These are phyloP conservation scores for Telopea speciosissima DNA, from an alignment of 177 flowering plant species.

Conservation along the genomic window DNA sequence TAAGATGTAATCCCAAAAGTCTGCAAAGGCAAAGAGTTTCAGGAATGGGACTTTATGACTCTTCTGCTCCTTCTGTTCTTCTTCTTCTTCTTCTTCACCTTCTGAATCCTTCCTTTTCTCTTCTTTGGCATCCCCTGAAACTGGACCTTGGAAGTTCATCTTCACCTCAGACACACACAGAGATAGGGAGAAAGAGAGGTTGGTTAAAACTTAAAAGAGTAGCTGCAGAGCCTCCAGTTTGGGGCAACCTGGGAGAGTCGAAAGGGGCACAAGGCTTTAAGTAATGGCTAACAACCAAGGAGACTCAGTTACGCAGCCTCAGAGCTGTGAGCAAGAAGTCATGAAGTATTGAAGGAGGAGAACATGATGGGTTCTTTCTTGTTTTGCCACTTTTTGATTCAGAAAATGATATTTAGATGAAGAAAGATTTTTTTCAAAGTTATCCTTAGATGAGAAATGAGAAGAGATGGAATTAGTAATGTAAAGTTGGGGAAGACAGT, in stretches of 20 bases:
- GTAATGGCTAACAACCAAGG: neutral
- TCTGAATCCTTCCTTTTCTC: neutral
- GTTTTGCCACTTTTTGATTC: too few relatives aligned
- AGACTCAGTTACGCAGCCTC: neutral
- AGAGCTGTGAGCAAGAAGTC: too few relatives aligned
- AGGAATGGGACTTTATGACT: constrained; percentile 35
- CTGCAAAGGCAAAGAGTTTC: constrained; percentile 77
- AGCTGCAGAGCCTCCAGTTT: neutral
- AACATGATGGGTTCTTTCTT: too few relatives aligned
- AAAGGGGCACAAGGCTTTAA: neutral
- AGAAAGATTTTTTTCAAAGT: too few relatives aligned
- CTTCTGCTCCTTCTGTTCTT: constrained; percentile 12
- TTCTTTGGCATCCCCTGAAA: constrained; percentile 6
- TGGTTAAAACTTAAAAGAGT: neutral
- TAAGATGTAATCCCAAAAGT: constrained; percentile 59
- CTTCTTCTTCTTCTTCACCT: constrained; percentile 10
- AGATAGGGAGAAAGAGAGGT: neutral
- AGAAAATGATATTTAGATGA: too few relatives aligned
- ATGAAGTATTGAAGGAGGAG: too few relatives aligned
- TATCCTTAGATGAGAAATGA: too few relatives aligned
- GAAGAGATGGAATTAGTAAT: too few relatives aligned
- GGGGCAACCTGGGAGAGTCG: neutral
- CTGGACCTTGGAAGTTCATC: constrained; percentile 5
- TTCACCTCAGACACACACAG: neutral
- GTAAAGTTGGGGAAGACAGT: too few relatives aligned